A percentile compares a stretch with the other conserved stretches of the same genome.
These are phyloP conservation scores for Singerocomus inundabilis DNA, from an alignment of 1,284 basidiomycete genomes.

Conservation along the genomic window DNA sequence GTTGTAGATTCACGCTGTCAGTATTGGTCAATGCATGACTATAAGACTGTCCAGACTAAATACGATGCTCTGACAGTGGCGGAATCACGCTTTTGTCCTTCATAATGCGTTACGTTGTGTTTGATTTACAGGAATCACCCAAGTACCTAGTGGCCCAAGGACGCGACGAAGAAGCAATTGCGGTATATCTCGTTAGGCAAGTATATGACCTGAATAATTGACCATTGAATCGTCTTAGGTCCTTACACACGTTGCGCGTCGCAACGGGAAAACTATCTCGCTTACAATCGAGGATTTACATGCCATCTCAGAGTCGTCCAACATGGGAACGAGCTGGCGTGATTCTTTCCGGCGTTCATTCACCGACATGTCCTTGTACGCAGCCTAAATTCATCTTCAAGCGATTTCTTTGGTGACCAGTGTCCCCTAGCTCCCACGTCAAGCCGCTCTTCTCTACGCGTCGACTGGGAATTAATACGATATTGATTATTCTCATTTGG, in stretches of 20 bases:
- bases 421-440: constrained; percentile 41
- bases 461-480: constrained; percentile 50
- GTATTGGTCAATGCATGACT: constrained; percentile 14
- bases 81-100: constrained; percentile 47
- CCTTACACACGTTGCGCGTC: constrained; percentile 48
- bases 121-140: constrained; percentile 54
- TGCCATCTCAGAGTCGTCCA: constrained; percentile 30
- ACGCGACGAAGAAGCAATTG: constrained; percentile 54
- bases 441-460: constrained; percentile 51
- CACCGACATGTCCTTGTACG: constrained; percentile 42
- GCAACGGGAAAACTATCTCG: constrained; percentile 47
- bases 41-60: constrained; percentile 1
- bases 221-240: constrained; percentile 31
- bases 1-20: constrained; percentile 40
- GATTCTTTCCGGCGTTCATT: constrained; percentile 40
- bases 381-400: neutral
- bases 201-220: neutral
- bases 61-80: constrained; percentile 33
- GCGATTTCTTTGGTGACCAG: neutral
- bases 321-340: constrained; percentile 22
- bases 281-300: constrained; percentile 47
- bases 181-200: constrained; percentile 28
- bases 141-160: constrained; percentile 59
- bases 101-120: constrained; percentile 44
- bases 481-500: constrained; percentile 54